Conservation (phyloP, 352 stramenopile species). For the Phytophthora rubi region DNA sequence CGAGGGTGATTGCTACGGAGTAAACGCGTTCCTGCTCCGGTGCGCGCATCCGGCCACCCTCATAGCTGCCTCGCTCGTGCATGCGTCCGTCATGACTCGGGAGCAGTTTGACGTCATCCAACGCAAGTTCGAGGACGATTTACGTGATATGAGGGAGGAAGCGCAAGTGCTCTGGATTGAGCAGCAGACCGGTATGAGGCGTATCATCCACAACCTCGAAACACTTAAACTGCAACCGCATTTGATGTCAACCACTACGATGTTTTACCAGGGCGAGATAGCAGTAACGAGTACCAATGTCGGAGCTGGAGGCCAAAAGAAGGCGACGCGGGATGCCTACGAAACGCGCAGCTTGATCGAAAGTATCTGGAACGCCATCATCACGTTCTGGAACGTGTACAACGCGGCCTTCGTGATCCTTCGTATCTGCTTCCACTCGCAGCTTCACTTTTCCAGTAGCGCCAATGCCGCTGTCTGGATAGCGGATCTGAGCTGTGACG, state of each 20-base stretch:
- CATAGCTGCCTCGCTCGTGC: conserved; percentile 50
- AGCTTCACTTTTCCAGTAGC: conserved; percentile 42
- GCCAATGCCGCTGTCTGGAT: conserved; percentile 35
- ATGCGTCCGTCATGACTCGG: conserved; percentile 73
- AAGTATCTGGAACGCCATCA: conserved; percentile 51
- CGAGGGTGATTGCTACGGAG: conserved; percentile 74
- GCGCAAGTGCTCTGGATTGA: conserved; percentile 49
- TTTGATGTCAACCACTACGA: conserved; percentile 46
- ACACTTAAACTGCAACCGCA: conserved; percentile 63
- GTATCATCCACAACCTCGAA: conserved; percentile 56
- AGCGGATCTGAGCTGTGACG: conserved; percentile 61
- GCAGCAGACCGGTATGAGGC: conserved; percentile 38
- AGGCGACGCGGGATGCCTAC: conserved; percentile 16
- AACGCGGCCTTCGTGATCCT: conserved; percentile 74
- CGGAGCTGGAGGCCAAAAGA: neutral
- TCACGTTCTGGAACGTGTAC: conserved; percentile 74
- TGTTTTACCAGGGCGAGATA: conserved; percentile 66
- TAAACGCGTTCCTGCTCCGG: conserved; percentile 68
- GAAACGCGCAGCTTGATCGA: conserved; percentile 29
- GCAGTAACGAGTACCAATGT: neutral
- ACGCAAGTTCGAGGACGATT: conserved; percentile 68
- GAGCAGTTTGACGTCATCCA: conserved; percentile 75
- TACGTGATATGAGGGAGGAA: conserved; percentile 58
- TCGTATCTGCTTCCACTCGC: conserved; percentile 67
- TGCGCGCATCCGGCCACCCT: conserved; percentile 54